A percentile compares a stretch with the other conserved stretches of the same genome.
These are phyloP conservation scores for Lentinula boryana DNA, from an alignment of 768 basidiomycete species.

Conservation along the genomic window DNA sequence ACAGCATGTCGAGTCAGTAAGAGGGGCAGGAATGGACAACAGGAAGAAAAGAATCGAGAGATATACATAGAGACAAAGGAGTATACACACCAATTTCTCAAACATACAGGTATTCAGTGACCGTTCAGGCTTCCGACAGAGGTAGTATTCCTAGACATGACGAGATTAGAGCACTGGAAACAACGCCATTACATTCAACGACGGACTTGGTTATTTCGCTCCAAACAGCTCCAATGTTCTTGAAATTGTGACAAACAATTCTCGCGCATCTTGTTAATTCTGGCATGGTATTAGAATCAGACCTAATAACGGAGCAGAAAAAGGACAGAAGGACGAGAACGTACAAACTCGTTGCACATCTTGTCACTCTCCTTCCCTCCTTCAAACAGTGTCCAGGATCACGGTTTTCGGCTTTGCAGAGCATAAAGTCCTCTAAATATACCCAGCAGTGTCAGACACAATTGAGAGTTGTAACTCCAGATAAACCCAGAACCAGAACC, in stretches of 20 bases:
- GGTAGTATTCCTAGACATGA: slow-evolving; percentile 68
- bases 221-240: slow-evolving; percentile 91
- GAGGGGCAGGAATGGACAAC: slow-evolving; percentile 47
- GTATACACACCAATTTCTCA: slow-evolving; percentile 78
- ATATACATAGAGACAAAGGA: neutral
- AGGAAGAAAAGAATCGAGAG: neutral
- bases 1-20: slow-evolving; percentile 5
- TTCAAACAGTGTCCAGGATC: slow-evolving; percentile 91
- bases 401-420: slow-evolving; percentile 90
- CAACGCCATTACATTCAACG: neutral
- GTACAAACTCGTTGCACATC: slow-evolving; percentile 92
- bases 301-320: neutral
- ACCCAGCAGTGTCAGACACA: neutral
- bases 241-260: slow-evolving; percentile 86
- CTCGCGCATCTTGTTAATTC: slow-evolving; percentile 90
- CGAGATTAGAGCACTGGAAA: neutral
- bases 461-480: too few species aligned
- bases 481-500: neutral
- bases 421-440: slow-evolving; percentile 83
- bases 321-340: slow-evolving; percentile 22
- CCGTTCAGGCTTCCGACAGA: slow-evolving; percentile 85
- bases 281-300: slow-evolving; percentile 21
- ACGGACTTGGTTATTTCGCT: slow-evolving; percentile 88
- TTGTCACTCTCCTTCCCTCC: slow-evolving; percentile 92
- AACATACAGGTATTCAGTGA: slow-evolving; percentile 92